Conservation (phyloP, 805 yeast species). For the Ogataea haglerorum region DNA sequence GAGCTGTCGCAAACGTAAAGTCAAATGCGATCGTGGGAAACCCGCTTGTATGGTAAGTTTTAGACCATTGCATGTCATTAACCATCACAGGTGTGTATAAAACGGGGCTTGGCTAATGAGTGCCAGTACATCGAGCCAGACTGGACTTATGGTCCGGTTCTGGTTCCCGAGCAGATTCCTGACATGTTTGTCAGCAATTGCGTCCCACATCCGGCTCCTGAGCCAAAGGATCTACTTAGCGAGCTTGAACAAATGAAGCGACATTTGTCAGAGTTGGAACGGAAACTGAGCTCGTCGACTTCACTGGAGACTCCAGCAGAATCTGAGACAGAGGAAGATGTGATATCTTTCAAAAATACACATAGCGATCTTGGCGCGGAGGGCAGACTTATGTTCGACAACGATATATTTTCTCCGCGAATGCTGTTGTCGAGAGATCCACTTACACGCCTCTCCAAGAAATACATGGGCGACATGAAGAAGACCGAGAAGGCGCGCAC, state of each 20-base stretch:
- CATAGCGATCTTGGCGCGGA: neutral
- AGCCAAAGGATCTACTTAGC: neutral
- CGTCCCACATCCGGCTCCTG: too few relatives aligned
- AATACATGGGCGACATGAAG: constrained; percentile 2
- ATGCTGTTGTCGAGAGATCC: constrained; percentile 17
- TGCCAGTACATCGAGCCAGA: constrained; percentile 24
- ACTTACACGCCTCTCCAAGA: constrained; percentile 1
- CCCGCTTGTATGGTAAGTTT: constrained; percentile 35
- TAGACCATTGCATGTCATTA: constrained; percentile 1
- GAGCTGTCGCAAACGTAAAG: constrained; percentile 42
- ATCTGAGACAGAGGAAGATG: neutral
- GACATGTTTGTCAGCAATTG: neutral
- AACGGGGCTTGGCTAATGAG: constrained; percentile 23
- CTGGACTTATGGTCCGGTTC: neutral
- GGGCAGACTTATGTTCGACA: neutral
- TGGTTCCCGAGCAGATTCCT: neutral
- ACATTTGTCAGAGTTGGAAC: neutral
- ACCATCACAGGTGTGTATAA: constrained; percentile 20
- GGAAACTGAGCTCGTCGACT: neutral
- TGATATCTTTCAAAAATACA: constrained; percentile 2
- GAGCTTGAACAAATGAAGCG: neutral
- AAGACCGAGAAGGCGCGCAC: constrained; percentile 4
- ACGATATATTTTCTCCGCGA: constrained; percentile 13
- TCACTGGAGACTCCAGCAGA: neutral
- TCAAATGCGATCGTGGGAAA: constrained; percentile 41